Base-by-base conservation (phyloP, 768 basidiomycete species). In the Pleurotus djamor region DNA sequence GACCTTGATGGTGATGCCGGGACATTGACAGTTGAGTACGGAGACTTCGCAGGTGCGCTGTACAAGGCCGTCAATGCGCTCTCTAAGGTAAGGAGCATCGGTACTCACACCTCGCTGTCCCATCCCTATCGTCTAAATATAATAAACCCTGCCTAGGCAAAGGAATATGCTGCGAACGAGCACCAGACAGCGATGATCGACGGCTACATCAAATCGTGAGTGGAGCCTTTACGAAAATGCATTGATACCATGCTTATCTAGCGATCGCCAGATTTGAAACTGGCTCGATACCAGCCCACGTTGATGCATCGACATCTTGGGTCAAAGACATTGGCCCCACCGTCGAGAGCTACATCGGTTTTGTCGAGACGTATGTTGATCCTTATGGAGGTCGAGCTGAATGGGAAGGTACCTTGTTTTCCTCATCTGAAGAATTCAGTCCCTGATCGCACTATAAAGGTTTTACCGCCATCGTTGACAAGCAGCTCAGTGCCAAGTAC, bases 381-480 rank as follows among this genome's bases (percentile, higher is more conserved):
- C 94, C 94, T 5, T 94, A 91, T 60, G 94, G 93, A 37, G 88
- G 83, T n/a, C 85, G 94, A 52, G 94, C 94, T 0, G 94, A 95
- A 70, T 95, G 93, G 93, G 92, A 95, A 83, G 92, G 91, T 85
- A 58, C 37, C 65, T 57, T 5, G 13, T 4, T 58, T 60, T 37
- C 44, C 35, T 51, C 34, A 36, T 13, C 17, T 35, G 34, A 8
- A 55, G 21, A 51, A 38, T 51, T 44, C 50, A 64, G 33, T 28
- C 58, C 56, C n/a, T 51, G 58, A 43, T 55, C 14, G 64, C 9
- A 17, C 54, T 43, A 13, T 44, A n/a, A 62, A 91, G 90, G 91
- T 34, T 94, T 94, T 69, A 92, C 92, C 36, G 92, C 92, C 5
- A 89, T 94, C 61, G 92, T 94, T 48, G 84, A 95, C 79, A 94